A percentile compares a stretch with the other conserved stretches of the same genome.
phyloP scores from a whole-genome alignment of 106 monocot species.

The Apostasia shenzhenica region DNA sequence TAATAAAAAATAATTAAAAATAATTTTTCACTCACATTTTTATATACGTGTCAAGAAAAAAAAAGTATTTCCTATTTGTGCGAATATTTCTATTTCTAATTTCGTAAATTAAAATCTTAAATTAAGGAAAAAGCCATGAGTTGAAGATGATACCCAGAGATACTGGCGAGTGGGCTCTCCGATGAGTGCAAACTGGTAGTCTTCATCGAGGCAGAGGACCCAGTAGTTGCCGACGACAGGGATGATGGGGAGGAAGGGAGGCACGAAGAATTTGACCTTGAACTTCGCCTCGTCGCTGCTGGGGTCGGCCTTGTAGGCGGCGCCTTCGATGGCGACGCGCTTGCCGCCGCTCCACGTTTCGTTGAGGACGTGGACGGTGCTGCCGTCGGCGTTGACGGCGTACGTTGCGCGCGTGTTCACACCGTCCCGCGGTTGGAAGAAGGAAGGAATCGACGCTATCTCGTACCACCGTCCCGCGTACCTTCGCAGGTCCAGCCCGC shows the following conservation, averaged over 20 bases:
- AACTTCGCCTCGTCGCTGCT: slow-evolving; percentile 84
- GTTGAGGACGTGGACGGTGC: slow-evolving; percentile 69
- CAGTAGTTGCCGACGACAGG: slow-evolving; percentile 84
- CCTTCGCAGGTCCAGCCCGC: slow-evolving; percentile 51
- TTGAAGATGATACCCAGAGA: slow-evolving; percentile 50
- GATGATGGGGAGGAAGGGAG: slow-evolving; percentile 81
- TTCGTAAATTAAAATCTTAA: too few species aligned
- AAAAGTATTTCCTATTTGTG: too few species aligned
- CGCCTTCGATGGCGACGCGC: slow-evolving; percentile 64
- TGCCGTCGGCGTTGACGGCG: slow-evolving; percentile 47
- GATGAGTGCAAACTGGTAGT: slow-evolving; percentile 62
- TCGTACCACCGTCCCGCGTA: slow-evolving; percentile 99
- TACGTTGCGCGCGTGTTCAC: slow-evolving; percentile 83
- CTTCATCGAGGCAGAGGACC: slow-evolving; percentile 73
- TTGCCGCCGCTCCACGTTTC: slow-evolving; percentile 89
- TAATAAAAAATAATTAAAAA: too few species aligned
- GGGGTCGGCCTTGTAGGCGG: slow-evolving; percentile 61
- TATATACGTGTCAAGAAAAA: too few species aligned
- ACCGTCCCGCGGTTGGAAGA: slow-evolving; percentile 67
- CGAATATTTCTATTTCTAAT: too few species aligned
- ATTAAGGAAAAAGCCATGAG: too few species aligned
- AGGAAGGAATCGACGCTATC: slow-evolving; percentile 87
- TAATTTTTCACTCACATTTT: too few species aligned
- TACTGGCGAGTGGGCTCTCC: slow-evolving; percentile 68
- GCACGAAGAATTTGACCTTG: slow-evolving; percentile 93